These are phyloP conservation scores for Fimicolochytrium jonesii DNA, from an alignment of 192 early-diverging fungal genomes.

Conservation along the genomic window DNA sequence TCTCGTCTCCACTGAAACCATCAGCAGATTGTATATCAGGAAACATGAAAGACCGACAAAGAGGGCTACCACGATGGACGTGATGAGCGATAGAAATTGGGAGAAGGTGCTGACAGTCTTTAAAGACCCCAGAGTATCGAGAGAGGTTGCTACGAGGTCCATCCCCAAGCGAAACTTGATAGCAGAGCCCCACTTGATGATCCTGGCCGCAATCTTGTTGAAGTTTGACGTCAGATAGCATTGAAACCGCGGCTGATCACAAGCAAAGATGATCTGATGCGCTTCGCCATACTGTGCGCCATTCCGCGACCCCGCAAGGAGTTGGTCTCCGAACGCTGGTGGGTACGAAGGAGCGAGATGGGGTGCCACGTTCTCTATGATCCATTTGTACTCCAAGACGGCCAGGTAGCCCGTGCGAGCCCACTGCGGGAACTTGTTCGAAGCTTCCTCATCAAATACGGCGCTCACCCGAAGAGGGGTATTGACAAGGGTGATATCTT, in stretches of 20 bases:
- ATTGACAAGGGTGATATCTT: slow-evolving; percentile 11
- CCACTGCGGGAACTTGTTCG: slow-evolving; percentile 22
- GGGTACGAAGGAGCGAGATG: slow-evolving; percentile 17
- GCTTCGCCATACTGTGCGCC: slow-evolving; percentile 17
- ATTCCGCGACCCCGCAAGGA: neutral
- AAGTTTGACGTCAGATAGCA: slow-evolving; percentile 13
- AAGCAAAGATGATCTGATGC: slow-evolving; percentile 11
- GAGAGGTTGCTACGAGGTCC: neutral
- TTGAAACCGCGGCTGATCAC: slow-evolving; percentile 8
- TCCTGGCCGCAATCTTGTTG: neutral
- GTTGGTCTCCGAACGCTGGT: neutral
- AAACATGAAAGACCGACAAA: slow-evolving; percentile 29
- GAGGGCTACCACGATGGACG: slow-evolving; percentile 25
- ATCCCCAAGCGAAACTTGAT: slow-evolving; percentile 23
- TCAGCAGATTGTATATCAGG: slow-evolving; percentile 32
- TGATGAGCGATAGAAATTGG: slow-evolving; percentile 25
- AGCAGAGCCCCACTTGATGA: slow-evolving; percentile 19
- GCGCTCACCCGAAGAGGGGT: neutral
- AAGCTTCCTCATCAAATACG: slow-evolving; percentile 8
- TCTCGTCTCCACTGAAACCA: slow-evolving; percentile 35
- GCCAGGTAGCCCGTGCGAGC: neutral
- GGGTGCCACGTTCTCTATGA: slow-evolving; percentile 18
- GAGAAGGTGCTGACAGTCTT: slow-evolving; percentile 12
- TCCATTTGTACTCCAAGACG: slow-evolving; percentile 7
- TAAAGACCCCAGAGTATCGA: slow-evolving; percentile 6